phyloP scores from a whole-genome alignment of 2,329 filamentous ascomycete genomes.

The Hymenoscyphus scutula region DNA sequence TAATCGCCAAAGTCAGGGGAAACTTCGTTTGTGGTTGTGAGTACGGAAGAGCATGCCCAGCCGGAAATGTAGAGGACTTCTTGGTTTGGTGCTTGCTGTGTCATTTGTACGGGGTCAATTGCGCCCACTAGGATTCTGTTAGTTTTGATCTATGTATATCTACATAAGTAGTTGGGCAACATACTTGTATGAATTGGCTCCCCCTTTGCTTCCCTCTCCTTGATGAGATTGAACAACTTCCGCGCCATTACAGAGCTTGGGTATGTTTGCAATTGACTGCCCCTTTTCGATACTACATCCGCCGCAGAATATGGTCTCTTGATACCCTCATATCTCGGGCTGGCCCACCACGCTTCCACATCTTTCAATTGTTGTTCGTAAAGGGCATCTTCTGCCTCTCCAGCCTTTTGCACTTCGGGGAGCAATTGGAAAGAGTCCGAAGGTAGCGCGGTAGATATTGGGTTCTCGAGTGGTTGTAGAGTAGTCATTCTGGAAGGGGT shows the following conservation, averaged over 20 bases:
- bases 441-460: constrained; percentile 30
- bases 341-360: constrained; percentile 88
- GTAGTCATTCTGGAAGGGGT: constrained; percentile 28
- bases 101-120: constrained; percentile 99
- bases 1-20: constrained; percentile 98
- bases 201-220: constrained; percentile 72
- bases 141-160: constrained; percentile 12
- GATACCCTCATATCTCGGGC: constrained; percentile 81
- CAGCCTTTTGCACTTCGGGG: constrained; percentile 72
- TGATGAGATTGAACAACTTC: constrained; percentile 88
- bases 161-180: constrained; percentile 34
- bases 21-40: constrained; percentile 95
- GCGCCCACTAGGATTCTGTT: constrained; percentile 69
- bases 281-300: constrained; percentile 91
- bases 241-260: constrained; percentile 92
- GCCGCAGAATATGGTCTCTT: constrained; percentile 86
- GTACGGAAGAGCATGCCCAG: constrained; percentile 92
- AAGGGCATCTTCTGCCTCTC: constrained; percentile 77
- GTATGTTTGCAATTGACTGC: constrained; percentile 81
- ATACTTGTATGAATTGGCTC: constrained; percentile 90
- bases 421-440: constrained; percentile 85
- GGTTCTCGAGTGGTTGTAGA: constrained; percentile 29
- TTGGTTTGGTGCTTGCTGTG: constrained; percentile 93
- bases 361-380: constrained; percentile 81
- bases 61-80: constrained; percentile 95